Conservation (phyloP, 441 rosid genomes). For the Manihot esculenta region DNA sequence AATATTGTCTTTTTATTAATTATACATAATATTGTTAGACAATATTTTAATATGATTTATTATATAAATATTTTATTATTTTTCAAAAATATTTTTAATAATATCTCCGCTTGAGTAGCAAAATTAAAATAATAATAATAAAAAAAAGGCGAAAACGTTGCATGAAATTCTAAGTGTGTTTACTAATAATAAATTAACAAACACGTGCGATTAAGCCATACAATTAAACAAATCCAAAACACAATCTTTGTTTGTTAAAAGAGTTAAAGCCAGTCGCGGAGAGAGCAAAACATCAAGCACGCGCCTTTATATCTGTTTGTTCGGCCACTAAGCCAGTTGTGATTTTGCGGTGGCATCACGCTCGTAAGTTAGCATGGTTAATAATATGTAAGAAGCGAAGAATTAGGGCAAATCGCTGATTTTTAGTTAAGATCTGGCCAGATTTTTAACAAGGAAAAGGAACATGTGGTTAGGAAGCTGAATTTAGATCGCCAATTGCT, state of each 20-base stretch:
- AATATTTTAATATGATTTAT: no score
- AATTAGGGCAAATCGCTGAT: not conserved
- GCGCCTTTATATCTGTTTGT: not conserved
- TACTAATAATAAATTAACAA: not conserved
- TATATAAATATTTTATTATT: no score
- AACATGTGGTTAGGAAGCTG: constrained; percentile 18
- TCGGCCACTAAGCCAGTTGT: not conserved
- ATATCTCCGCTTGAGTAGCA: no score
- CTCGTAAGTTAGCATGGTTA: not conserved
- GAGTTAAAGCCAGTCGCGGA: not conserved
- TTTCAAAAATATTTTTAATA: no score
- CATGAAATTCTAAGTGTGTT: no score
- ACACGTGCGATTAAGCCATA: not conserved
- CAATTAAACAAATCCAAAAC: not conserved
- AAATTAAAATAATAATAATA: no score
- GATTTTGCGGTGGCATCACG: not conserved
- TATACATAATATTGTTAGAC: no score
- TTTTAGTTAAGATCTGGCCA: constrained; percentile 21
- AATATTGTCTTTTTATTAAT: no score
- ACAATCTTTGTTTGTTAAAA: not conserved
- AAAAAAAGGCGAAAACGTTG: no score
- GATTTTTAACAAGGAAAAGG: constrained; percentile 11
- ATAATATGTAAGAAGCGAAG: not conserved
- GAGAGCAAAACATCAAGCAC: not conserved
- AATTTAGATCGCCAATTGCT: constrained; percentile 6